Evolutionary conservation across 345 rosid genomes (phyloP).

Genomic region (Pugionium dolabratum): DNA sequence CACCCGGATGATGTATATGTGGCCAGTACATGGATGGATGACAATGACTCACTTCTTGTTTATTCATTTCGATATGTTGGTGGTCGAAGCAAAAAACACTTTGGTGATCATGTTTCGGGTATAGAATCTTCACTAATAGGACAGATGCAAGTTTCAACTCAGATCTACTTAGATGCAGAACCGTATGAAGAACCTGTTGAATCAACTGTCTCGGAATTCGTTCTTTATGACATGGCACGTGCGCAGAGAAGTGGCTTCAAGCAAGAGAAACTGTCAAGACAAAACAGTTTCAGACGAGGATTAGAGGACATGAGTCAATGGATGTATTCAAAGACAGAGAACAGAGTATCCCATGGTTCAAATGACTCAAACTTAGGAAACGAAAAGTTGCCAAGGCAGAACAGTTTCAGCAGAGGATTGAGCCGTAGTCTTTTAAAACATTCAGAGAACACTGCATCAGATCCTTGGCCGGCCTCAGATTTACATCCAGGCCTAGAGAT

Average conservation of each 20-base stretch:
- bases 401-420: conserved; percentile 37
- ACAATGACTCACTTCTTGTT: conserved; percentile 54
- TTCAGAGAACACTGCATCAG: conserved; percentile 38
- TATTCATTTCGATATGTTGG: conserved; percentile 74
- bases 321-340: conserved; percentile 36
- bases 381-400: conserved; percentile 28
- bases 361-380: conserved; percentile 42
- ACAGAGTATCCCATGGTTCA: conserved; percentile 36
- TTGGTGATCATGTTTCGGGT: conserved; percentile 47
- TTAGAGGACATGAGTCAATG: conserved; percentile 19
- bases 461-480: conserved; percentile 48
- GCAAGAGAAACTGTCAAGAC: conserved; percentile 34
- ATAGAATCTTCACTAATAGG: conserved; percentile 65
- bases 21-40: conserved; percentile 72
- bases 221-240: conserved; percentile 64
- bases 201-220: conserved; percentile 76
- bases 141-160: conserved; percentile 86
- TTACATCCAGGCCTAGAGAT: conserved; percentile 70
- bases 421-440: conserved; percentile 38
- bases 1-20: conserved; percentile 67
- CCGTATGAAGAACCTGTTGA: conserved; percentile 46
- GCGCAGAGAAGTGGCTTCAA: conserved; percentile 44
- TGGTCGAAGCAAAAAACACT: conserved; percentile 55
- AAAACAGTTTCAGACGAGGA: conserved; percentile 36
- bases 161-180: conserved; percentile 55